Conservation (phyloP, 2,329 filamentous ascomycete genomes). For the Colletotrichum musicola region DNA sequence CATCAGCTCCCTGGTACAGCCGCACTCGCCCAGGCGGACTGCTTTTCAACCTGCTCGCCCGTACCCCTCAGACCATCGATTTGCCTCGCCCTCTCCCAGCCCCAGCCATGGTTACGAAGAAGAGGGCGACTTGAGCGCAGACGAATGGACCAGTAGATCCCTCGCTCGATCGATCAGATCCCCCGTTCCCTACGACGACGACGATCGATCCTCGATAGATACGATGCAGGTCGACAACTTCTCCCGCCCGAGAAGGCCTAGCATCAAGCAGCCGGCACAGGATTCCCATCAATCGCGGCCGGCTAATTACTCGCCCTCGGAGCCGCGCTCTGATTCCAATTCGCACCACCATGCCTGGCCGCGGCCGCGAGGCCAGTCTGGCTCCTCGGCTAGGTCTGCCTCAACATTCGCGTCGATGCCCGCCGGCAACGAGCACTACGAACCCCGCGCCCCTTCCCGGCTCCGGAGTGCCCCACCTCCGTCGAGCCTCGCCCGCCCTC, state of each 20-base stretch:
- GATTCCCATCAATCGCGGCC: slow-evolving; percentile 50
- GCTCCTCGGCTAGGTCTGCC: slow-evolving; percentile 61
- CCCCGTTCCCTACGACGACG: slow-evolving; percentile 42
- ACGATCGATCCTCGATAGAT: slow-evolving; percentile 40
- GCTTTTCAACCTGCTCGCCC: slow-evolving; percentile 44
- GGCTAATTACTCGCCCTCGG: slow-evolving; percentile 43
- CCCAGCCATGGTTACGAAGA: slow-evolving; percentile 35
- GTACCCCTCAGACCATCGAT: slow-evolving; percentile 47
- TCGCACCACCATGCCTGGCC: slow-evolving; percentile 51
- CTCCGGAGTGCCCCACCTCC: slow-evolving; percentile 46
- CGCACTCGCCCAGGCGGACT: slow-evolving; percentile 44
- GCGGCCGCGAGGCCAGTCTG: slow-evolving; percentile 59
- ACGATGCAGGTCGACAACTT: slow-evolving; percentile 63
- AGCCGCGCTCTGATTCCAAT: slow-evolving; percentile 43
- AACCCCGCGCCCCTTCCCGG: slow-evolving; percentile 46
- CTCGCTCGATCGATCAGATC: slow-evolving; percentile 38
- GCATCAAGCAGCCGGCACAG: slow-evolving; percentile 58
- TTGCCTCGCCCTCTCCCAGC: slow-evolving; percentile 41
- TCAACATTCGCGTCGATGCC: slow-evolving; percentile 60
- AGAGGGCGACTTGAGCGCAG: slow-evolving; percentile 41
- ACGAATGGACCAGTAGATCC: slow-evolving; percentile 41
- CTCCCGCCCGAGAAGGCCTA: slow-evolving; percentile 69
- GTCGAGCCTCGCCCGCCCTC: slow-evolving; percentile 46
- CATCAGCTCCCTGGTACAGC: slow-evolving; percentile 13
- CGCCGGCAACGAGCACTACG: slow-evolving; percentile 56